Evolutionary conservation across 257 asterid genomes (phyloP).

Genomic region (Scutellaria barbata): DNA sequence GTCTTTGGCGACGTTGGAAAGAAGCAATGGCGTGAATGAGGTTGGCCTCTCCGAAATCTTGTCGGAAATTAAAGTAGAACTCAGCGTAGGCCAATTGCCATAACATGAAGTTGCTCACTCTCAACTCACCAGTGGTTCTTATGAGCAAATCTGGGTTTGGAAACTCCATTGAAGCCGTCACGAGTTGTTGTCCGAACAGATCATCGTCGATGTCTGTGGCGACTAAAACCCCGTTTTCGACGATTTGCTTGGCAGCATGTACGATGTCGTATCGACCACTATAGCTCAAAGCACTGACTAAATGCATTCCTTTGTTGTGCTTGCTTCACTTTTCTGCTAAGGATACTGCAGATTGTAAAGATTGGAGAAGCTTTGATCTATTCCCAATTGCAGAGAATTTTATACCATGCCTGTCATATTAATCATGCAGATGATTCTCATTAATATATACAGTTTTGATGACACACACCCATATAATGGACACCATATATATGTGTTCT

Average conservation of each 20-base stretch:
- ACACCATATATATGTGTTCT: no score
- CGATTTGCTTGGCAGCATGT: conserved; percentile 36
- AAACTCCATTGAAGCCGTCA: background rate
- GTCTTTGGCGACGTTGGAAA: conserved; percentile 34
- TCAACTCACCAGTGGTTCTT: background rate
- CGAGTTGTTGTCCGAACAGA: conserved; percentile 22
- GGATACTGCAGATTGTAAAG: background rate
- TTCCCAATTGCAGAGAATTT: conserved; percentile 34
- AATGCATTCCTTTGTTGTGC: conserved; percentile 27
- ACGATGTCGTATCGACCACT: conserved; percentile 41
- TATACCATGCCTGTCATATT: background rate
- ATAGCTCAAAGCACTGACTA: conserved; percentile 32
- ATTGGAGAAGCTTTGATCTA: conserved; percentile 22
- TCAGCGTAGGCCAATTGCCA: conserved; percentile 26
- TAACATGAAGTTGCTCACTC: conserved; percentile 20
- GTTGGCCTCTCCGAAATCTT: conserved; percentile 22
- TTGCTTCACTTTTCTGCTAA: conserved; percentile 9
- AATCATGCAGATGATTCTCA: no score
- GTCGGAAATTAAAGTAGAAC: conserved; percentile 6
- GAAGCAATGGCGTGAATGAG: conserved; percentile 25
- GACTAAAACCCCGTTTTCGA: conserved; percentile 13
- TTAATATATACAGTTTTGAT: no score
- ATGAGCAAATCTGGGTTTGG: conserved; percentile 16
- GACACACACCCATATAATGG: no score
- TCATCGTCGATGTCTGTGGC: background rate